These are phyloP conservation scores for Mucor sp. DNA, from an alignment of 371 early-diverging fungal genomes.

Conservation along the genomic window DNA sequence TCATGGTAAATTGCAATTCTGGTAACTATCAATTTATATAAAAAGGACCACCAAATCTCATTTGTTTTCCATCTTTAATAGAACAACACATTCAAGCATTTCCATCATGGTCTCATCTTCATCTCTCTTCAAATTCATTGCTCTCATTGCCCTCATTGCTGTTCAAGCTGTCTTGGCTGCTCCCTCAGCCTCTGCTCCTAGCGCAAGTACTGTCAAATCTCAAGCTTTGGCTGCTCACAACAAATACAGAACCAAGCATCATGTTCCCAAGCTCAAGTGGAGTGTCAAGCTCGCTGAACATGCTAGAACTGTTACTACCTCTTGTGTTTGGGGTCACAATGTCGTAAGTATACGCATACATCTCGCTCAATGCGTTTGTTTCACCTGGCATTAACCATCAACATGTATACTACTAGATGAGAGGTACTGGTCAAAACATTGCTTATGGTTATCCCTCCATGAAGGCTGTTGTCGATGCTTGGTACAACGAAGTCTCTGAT, in stretches of 20 bases:
- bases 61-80: too few relatives aligned
- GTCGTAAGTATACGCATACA: conserved; percentile 10
- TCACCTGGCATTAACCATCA: neutral
- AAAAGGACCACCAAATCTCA: neutral
- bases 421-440: conserved; percentile 44
- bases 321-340: conserved; percentile 48
- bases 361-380: neutral
- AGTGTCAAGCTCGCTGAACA: conserved; percentile 36
- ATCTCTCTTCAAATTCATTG: neutral
- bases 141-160: neutral
- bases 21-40: neutral
- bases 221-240: conserved; percentile 44
- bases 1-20: neutral
- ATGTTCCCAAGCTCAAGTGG: conserved; percentile 48
- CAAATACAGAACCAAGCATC: conserved; percentile 45
- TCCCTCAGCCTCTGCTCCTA: neutral
- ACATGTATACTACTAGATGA: neutral
- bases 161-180: neutral
- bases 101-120: neutral
- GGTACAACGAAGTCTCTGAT: conserved; percentile 38
- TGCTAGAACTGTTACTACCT: conserved; percentile 44
- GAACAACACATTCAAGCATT: neutral
- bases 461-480: conserved; percentile 25
- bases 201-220: neutral
- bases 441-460: conserved; percentile 38